These are phyloP conservation scores for Mycena galopus DNA, from an alignment of 768 basidiomycete genomes.

Conservation along the genomic window DNA sequence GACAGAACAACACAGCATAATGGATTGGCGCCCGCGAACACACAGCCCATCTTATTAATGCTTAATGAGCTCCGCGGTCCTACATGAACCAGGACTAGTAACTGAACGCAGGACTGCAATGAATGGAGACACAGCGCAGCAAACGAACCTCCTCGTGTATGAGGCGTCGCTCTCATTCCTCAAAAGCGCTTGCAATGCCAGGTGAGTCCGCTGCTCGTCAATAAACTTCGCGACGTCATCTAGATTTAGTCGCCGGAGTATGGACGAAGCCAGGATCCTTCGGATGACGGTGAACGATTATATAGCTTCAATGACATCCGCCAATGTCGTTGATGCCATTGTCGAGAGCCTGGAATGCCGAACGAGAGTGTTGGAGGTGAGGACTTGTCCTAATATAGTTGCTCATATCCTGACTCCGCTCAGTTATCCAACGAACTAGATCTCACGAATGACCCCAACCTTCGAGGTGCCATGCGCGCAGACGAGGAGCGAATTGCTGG, in stretches of 20 bases:
- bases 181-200: too few species aligned
- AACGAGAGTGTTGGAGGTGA: constrained; percentile 19
- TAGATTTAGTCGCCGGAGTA: neutral
- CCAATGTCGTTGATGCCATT: constrained; percentile 8
- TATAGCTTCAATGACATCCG: neutral
- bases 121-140: too few species aligned
- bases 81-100: too few species aligned
- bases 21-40: too few species aligned
- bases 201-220: too few species aligned
- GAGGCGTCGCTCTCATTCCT: too few species aligned
- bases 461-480: neutral
- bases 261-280: neutral
- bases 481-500: constrained; percentile 8
- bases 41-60: too few species aligned
- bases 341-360: constrained; percentile 19
- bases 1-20: too few species aligned
- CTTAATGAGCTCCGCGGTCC: too few species aligned
- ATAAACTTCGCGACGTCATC: neutral
- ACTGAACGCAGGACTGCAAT: too few species aligned
- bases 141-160: too few species aligned
- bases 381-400: neutral
- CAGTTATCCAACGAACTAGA: constrained; percentile 4
- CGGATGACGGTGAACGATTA: neutral
- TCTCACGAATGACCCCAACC: neutral
- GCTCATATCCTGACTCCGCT: neutral